Evolutionary conservation across 805 yeast genomes (phyloP), one percentile per base, ranked within the genome.

Genomic region (Candida krabiensis): DNA sequence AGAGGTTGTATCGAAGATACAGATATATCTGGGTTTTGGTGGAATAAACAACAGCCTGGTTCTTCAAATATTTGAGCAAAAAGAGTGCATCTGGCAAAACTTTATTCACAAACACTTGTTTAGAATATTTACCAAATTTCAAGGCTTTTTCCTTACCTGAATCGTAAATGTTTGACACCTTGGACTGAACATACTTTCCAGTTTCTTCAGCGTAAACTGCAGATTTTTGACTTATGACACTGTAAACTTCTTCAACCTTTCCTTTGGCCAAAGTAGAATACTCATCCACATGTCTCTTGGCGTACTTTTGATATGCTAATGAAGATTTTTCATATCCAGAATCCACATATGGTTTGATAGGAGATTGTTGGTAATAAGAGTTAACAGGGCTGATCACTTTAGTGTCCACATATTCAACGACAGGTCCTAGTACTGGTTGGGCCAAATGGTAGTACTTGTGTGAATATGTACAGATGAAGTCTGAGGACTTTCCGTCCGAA

Each of bases 271-370:
- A 19, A 9, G 49, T 38, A n/a, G 34, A 33, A n/a, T 40, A 40
- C 36, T 35, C 26, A 24, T 53, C 50, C 23, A 53, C 56, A 24
- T 40, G 44, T 2, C 41, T 45, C 28, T 43, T 53, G 9, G 43
- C 47, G 31, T 39, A 38, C 16, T 28, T 27, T 5, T 9, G 18
- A 30, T 56, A 57, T 9, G 34, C 19, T 4, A 28, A 32, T 9
- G 19, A 9, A 2, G 38, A 14, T 19, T 34, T 26, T 0, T 27
- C 35, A n/a, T 35, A 24, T 2, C 45, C 47, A 1, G 37, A 15
- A 8, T 54, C 59, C 11, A 55, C 55, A 17, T 39, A 28, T 6
- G 55, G 53, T 39, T 54, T 52, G 18, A 56, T 16, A n/a, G 56
- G 47, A 4, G 60, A 53, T 4, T 26, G 26, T 7, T 42, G 41